Base-by-base conservation (phyloP, 2,329 filamentous ascomycete genomes). In the Emmonsia crescens region DNA sequence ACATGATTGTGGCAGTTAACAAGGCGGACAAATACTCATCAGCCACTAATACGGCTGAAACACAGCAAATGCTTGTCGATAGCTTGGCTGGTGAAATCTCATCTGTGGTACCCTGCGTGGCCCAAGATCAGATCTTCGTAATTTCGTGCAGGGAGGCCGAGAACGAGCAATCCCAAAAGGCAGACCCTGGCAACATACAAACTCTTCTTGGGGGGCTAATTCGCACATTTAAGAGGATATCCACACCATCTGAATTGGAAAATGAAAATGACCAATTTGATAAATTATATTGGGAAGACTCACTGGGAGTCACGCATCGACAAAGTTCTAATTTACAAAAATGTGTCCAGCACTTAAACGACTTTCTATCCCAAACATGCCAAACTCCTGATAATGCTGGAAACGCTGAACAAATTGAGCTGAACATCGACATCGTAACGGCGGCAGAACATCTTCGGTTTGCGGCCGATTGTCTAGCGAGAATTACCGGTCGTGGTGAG, bases 251-350 rank as follows among this genome's bases (percentile, higher is more conserved):
- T 3, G 73, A 74, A 42, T 63, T 70, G 40, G 69, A 72, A 5
- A 69, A 71, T 40, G 69, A 72, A 59, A 69, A 71, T 9, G 71
- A 72, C 27, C 71, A 75, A 60, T 74, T 76, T 63, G 78, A 93
- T 70, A 83, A 85, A 12, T 82, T 82, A 3, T 84, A 89, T 65
- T 86, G 89, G 79, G 84, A 91, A 75, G 89, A 96, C 69, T 87
- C 94, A 4, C 82, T 96, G 3, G 92, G 92, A 61, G 92, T 96
- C 44, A 96, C 90, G 21, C 90, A 93, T 74, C 87, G 94, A 62
- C 94, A 99, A 78, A 84, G 89, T 59, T 83, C 91, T 72, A 85
- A 96, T 59, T 82, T 99, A 55, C 81, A 84, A 57, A 81, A 85
- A 70, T 96, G 93, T 72, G 80, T 87, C 14, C 72, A 73, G 42